Evolutionary conservation across 257 asterid species (phyloP).

Genomic region (Misopates orontium): DNA sequence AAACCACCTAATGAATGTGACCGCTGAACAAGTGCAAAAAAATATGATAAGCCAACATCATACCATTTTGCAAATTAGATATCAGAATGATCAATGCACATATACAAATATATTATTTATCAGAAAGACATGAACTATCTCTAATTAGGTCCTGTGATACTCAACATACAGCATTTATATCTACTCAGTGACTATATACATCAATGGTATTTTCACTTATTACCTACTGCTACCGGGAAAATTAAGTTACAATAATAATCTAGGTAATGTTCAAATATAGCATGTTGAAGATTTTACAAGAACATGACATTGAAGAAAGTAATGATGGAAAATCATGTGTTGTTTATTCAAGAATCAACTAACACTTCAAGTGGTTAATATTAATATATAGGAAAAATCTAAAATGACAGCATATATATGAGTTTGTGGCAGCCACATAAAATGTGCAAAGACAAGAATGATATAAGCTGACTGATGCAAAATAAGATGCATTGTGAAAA

Average conservation of each 20-base stretch:
- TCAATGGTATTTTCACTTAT: not conserved
- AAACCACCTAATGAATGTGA: constrained; percentile 45
- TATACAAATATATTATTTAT: too few relatives aligned
- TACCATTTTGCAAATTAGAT: not conserved
- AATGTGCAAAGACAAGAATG: constrained; percentile 12
- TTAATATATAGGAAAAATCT: not conserved
- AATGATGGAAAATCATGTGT: not conserved
- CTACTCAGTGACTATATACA: not conserved
- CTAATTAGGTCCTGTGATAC: constrained; percentile 14
- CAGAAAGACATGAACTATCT: constrained; percentile 13
- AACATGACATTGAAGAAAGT: not conserved
- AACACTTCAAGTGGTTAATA: not conserved
- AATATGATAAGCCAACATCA: constrained; percentile 5
- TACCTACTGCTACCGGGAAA: constrained; percentile 9
- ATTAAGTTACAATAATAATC: constrained; percentile 3
- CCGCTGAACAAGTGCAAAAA: constrained; percentile 15
- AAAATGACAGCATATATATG: constrained; percentile 6
- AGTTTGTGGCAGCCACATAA: constrained; percentile 9
- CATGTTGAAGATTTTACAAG: not conserved
- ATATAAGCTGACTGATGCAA: not conserved
- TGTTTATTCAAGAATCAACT: not conserved
- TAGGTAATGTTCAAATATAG: constrained; percentile 2
- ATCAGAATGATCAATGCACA: too few relatives aligned
- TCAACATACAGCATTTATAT: constrained; percentile 7
- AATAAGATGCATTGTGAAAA: constrained; percentile 13